Base-by-base conservation (phyloP, 164 flowering plant species). In the Aristolochia contorta region DNA sequence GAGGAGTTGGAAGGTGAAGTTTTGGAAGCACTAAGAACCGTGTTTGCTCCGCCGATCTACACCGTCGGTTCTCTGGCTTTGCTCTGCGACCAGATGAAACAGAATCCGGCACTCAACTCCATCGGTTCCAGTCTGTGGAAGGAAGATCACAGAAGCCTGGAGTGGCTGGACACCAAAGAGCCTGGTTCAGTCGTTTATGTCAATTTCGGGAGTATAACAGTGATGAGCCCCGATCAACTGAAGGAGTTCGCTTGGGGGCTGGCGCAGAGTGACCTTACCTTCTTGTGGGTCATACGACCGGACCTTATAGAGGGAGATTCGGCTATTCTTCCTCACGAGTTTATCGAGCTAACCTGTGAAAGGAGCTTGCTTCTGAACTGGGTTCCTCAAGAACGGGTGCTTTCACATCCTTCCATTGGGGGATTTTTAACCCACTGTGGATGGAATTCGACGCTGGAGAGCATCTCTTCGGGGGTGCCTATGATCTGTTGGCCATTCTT, bases 191-290 rank as follows among this genome's bases (percentile, higher is more conserved):
- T 84, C 0, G 70, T 84, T 0, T 82, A 73, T 47, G 84, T 81
- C 12, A 79, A 78, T 55, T 84, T 72, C 25, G 88, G 88, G 0
- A 81, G 85, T 61, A 69, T 78, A 24, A 67, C 83, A 1, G 74
- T 71, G 2, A 66, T 84, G 75, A 75, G 74, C 1, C 21, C 58
- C 0, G 19, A 71, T 0, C 80, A 84, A n/a, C 32, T 82, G 1
- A 20, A 51, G 0, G 86, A 80, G 27, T 77, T 82, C 19, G 82
- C 82, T 0, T 76, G 84, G 82, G 88, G 88, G 5, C 72, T 83
- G 0, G 82, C 85, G 0, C 72, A 72, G 20, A 78, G 80, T 64
- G 67, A 69, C 45, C 27, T 22, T 22, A 61, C 63, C 21, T 67
- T 67, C 52, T 45, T 67, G 50, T 67, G 70, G 70, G 32, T 67